Conservation (phyloP, 495 filamentous ascomycete species). For the Penicillium ochrochloron region DNA sequence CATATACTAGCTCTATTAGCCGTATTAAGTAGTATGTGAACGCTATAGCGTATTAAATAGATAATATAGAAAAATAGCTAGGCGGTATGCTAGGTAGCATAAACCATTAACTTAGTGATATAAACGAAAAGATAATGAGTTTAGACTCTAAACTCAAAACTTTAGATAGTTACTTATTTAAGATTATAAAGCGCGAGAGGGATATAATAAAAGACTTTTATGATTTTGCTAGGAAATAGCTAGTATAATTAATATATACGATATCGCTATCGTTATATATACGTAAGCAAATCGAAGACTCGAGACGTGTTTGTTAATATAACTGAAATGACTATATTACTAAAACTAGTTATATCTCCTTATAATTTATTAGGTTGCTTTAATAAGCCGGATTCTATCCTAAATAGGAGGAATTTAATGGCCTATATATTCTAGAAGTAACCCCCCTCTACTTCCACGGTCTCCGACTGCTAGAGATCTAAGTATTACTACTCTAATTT, state of each 20-base stretch:
- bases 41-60: neutral
- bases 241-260: neutral
- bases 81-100: neutral
- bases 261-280: neutral
- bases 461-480: neutral
- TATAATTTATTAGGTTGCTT: neutral
- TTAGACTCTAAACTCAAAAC: neutral
- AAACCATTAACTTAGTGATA: neutral
- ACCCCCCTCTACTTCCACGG: neutral
- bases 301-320: neutral
- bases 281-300: neutral
- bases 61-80: neutral
- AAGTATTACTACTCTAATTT: neutral
- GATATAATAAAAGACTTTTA: neutral
- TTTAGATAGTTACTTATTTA: neutral
- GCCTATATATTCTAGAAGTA: neutral
- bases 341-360: neutral
- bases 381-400: neutral
- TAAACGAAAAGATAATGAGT: neutral
- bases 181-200: neutral
- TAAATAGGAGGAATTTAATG: neutral
- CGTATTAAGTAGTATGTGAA: neutral
- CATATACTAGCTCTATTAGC: neutral
- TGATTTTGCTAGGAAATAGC: neutral
- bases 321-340: neutral